Conservation (phyloP, 331 rosid genomes). For the Stylosanthes scabra region DNA sequence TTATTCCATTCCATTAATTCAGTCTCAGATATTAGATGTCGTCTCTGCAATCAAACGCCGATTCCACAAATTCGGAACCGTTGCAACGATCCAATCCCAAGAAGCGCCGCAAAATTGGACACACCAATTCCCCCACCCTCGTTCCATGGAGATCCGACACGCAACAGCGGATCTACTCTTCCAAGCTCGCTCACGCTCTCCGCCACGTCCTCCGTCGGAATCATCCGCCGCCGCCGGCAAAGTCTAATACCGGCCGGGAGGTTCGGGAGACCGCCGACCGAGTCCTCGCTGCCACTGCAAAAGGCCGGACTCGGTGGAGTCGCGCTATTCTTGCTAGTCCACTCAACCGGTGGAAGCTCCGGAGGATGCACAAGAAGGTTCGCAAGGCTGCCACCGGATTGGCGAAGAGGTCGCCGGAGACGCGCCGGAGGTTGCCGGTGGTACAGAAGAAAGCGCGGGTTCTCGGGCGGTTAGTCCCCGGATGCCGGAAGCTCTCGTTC, state of each 20-base stretch:
- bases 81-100: constrained; percentile 44
- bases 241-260: constrained; percentile 10
- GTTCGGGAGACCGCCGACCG: constrained; percentile 65
- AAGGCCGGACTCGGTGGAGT: constrained; percentile 81
- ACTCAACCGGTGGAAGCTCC: constrained; percentile 42
- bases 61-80: constrained; percentile 26
- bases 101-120: constrained; percentile 48
- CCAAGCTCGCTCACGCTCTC: constrained; percentile 60
- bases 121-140: not conserved
- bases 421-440: constrained; percentile 40
- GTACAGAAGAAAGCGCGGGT: constrained; percentile 58
- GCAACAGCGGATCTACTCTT: constrained; percentile 61
- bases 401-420: constrained; percentile 47
- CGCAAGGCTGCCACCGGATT: constrained; percentile 39
- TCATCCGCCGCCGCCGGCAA: constrained; percentile 25
- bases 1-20: not conserved
- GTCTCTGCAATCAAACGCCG: constrained; percentile 35
- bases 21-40: constrained; percentile 47
- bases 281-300: constrained; percentile 63
- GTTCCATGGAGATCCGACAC: constrained; percentile 69
- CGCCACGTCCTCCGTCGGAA: constrained; percentile 43
- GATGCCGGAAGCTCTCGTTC: constrained; percentile 68
- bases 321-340: constrained; percentile 67
- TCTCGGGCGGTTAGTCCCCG: constrained; percentile 76
- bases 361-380: constrained; percentile 47